phyloP scores from a whole-genome alignment of 2,329 filamentous ascomycete genomes.

The Monilinia fructigena region DNA sequence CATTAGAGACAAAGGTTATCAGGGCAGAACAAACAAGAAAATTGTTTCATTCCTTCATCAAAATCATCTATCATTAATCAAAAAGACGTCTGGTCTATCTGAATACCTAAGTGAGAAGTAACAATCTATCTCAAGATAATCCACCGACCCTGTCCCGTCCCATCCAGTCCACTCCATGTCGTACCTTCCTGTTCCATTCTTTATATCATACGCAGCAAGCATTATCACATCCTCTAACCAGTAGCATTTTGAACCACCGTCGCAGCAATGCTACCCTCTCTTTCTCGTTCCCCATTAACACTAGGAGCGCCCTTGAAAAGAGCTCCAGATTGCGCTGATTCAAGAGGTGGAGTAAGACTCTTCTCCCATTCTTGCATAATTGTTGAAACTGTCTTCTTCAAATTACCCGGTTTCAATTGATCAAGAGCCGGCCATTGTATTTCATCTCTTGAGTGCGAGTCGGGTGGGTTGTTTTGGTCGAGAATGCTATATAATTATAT shows the following conservation, averaged over 20 bases:
- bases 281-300: neutral
- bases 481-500: neutral
- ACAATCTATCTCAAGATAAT: neutral
- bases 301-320: constrained; percentile 2
- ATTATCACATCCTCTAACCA: neutral
- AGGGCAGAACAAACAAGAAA: neutral
- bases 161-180: neutral
- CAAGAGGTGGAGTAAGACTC: constrained; percentile 57
- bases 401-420: constrained; percentile 61
- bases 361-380: constrained; percentile 92
- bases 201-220: neutral
- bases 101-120: neutral
- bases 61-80: constrained; percentile 19
- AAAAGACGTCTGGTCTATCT: neutral
- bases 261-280: neutral
- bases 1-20: neutral
- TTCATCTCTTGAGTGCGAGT: constrained; percentile 35
- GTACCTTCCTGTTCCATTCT: neutral
- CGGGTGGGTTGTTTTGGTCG: constrained; percentile 28
- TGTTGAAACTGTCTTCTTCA: constrained; percentile 79
- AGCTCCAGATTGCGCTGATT: constrained; percentile 23
- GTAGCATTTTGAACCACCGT: neutral
- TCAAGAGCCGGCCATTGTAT: constrained; percentile 47
- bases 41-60: constrained; percentile 15
- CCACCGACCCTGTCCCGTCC: neutral